These are phyloP conservation scores for Trichoderma endophyticum DNA, from an alignment of 2,329 filamentous ascomycete genomes.

Conservation along the genomic window DNA sequence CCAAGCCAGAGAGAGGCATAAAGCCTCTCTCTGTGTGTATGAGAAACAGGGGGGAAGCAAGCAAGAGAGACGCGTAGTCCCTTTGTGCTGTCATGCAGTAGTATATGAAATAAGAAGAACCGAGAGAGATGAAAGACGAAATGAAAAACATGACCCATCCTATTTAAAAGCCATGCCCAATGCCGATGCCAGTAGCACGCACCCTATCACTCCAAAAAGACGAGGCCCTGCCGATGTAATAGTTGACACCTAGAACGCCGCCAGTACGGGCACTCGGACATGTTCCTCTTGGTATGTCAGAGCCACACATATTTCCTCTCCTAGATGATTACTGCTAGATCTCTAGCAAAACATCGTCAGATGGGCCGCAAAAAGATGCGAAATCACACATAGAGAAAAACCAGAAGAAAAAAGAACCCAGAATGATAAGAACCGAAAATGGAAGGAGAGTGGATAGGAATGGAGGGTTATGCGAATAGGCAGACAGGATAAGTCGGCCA, in stretches of 20 bases:
- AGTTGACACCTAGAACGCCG: conserved; percentile 18
- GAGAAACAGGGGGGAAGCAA: not conserved
- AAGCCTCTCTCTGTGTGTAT: not conserved
- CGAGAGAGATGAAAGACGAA: conserved; percentile 21
- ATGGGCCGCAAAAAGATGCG: not conserved
- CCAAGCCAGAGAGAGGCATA: not conserved
- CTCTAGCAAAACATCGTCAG: conserved; percentile 1
- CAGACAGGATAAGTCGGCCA: not conserved
- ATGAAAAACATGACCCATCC: conserved; percentile 18
- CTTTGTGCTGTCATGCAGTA: conserved; percentile 25
- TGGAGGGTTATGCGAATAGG: not conserved
- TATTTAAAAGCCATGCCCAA: conserved; percentile 20
- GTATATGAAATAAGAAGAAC: conserved; percentile 22
- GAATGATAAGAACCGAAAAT: not conserved
- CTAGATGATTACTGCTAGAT: conserved; percentile 2
- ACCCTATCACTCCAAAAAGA: conserved; percentile 14
- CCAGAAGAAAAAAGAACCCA: not conserved
- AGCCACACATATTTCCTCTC: not conserved
- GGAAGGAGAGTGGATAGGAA: not conserved
- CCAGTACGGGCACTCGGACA: conserved; percentile 5
- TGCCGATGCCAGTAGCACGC: conserved; percentile 13
- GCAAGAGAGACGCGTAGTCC: not conserved
- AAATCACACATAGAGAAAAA: not conserved
- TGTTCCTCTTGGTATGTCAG: not conserved
- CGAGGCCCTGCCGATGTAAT: conserved; percentile 17